Percentiles rank a stretch among this genome's conserved stretches.
Evolutionary conservation across 306 rosid genomes (phyloP).

Genomic region (Dryas octopetala): DNA sequence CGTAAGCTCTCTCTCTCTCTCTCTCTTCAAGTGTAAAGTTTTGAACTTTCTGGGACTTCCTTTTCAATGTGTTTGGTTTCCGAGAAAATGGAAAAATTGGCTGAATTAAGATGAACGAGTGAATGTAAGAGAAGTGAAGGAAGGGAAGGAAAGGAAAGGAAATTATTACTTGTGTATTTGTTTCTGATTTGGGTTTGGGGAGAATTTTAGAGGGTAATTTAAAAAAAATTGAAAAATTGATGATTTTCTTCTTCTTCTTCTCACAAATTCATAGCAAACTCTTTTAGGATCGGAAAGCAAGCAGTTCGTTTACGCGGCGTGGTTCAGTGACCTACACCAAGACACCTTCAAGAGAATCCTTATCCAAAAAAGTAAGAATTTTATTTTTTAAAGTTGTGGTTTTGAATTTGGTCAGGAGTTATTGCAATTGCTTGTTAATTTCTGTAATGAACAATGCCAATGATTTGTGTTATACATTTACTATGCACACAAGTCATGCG

Average conservation of each 20-base stretch:
- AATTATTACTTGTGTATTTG: neutral
- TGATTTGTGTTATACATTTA: neutral
- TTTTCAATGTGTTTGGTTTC: conserved; percentile 10
- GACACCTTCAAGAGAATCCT: conserved; percentile 81
- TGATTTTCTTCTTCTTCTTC: neutral
- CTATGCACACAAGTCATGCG: neutral
- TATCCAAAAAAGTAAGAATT: conserved; percentile 56
- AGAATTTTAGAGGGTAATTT: neutral
- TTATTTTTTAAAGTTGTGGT: neutral
- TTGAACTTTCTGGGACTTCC: neutral
- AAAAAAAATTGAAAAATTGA: neutral
- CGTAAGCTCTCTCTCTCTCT: conserved; percentile 35
- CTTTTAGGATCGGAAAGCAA: conserved; percentile 79
- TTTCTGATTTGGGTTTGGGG: neutral
- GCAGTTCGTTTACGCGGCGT: conserved; percentile 81
- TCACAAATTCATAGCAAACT: conserved; percentile 6
- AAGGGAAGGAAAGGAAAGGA: too few relatives aligned
- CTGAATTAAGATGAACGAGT: neutral
- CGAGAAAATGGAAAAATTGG: conserved; percentile 8
- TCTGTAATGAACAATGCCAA: neutral
- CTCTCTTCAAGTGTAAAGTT: neutral
- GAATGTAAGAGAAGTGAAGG: too few relatives aligned
- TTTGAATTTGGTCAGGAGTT: neutral
- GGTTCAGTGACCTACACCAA: conserved; percentile 89
- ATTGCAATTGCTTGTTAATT: neutral